These are phyloP conservation scores for Lomentospora prolificans DNA, from an alignment of 2,329 filamentous ascomycete genomes.

Conservation along the genomic window DNA sequence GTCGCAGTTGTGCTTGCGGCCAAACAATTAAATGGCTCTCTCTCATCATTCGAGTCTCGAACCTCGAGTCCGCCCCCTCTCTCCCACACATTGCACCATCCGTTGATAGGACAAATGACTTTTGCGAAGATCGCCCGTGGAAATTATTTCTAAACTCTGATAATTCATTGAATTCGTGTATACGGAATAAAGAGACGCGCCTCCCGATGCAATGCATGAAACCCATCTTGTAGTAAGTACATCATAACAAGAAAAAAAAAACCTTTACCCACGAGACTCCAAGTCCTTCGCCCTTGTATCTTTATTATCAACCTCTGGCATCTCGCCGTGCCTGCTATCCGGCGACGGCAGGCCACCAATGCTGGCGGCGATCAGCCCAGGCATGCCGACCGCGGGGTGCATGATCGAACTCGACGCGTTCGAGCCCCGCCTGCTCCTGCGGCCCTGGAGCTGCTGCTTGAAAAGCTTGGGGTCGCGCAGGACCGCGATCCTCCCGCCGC, in stretches of 20 bases:
- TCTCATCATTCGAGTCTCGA: too few species aligned
- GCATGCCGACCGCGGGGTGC: conserved; percentile 13
- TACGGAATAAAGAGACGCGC: too few species aligned
- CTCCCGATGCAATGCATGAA: neutral
- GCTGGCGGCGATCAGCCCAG: conserved; percentile 14
- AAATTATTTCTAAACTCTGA: too few species aligned
- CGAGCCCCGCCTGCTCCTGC: conserved; percentile 10
- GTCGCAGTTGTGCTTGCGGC: too few species aligned
- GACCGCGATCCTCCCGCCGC: conserved; percentile 49
- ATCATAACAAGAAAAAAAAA: too few species aligned
- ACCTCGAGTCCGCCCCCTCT: too few species aligned
- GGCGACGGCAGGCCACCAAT: conserved; percentile 13
- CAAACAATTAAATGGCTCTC: too few species aligned
- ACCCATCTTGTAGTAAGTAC: too few species aligned
- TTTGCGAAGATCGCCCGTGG: too few species aligned
- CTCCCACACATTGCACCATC: too few species aligned
- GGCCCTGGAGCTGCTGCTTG: conserved; percentile 32
- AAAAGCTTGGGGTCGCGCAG: conserved; percentile 49
- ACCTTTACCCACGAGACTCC: neutral
- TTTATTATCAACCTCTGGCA: neutral
- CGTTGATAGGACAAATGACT: too few species aligned
- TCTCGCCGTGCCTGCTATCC: neutral
- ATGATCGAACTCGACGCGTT: conserved; percentile 12
- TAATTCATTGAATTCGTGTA: too few species aligned
- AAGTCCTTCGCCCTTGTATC: neutral